These are phyloP conservation scores for Coemansia sp. DNA, from an alignment of 192 early-diverging fungal genomes.

Conservation along the genomic window DNA sequence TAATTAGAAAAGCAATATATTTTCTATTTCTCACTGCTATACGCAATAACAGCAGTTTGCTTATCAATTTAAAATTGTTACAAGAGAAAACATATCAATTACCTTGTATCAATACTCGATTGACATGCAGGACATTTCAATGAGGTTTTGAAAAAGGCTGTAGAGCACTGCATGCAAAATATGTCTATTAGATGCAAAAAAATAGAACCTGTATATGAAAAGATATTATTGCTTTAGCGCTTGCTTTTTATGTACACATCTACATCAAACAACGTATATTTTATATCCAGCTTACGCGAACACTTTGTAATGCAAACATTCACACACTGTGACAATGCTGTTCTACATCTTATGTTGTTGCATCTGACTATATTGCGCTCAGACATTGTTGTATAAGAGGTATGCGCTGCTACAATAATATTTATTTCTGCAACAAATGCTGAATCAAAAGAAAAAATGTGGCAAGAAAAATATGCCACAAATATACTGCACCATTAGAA, in stretches of 20 bases:
- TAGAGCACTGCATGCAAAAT: conserved; percentile 67
- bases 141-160: conserved; percentile 49
- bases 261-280: not conserved
- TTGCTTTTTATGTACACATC: not conserved
- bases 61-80: not conserved
- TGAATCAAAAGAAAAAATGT: not conserved
- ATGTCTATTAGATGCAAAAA: conserved; percentile 53
- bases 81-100: conserved; percentile 8
- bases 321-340: conserved; percentile 26
- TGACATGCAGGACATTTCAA: conserved; percentile 67
- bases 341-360: conserved; percentile 53
- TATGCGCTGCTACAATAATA: not conserved
- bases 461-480: not conserved
- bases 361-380: conserved; percentile 33
- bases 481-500: not conserved
- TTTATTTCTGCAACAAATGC: not conserved
- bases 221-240: not conserved
- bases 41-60: not conserved
- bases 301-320: conserved; percentile 67
- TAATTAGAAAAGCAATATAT: not conserved
- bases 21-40: not conserved
- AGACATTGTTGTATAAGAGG: conserved; percentile 12
- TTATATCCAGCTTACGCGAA: conserved; percentile 57
- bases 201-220: not conserved
- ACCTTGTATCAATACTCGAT: conserved; percentile 56